Evolutionary conservation across 768 basidiomycete genomes (phyloP), one percentile per base, ranked within the genome.

Genomic region (Epithele typhae): DNA sequence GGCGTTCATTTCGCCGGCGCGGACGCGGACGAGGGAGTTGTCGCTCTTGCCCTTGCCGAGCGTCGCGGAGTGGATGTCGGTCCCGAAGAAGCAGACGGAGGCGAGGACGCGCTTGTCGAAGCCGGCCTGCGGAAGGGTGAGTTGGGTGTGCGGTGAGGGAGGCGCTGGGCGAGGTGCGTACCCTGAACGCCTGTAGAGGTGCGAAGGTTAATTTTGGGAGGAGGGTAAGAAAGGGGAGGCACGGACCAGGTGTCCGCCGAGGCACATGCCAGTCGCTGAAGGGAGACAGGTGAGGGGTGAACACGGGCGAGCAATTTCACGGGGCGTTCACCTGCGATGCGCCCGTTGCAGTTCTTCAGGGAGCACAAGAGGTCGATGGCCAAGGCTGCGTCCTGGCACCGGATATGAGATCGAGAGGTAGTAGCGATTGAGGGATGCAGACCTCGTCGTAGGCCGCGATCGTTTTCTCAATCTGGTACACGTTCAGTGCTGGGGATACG

Each of bases 51-150:
- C 87, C 59, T 83, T 85, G 5, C 94, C 93, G 18, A 97, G 81
- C 0, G 90, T 82, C 1, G 89, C 89, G 39, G 74, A 74, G 65
- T 98, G 95, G 37, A 98, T 81, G 62, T 95, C 93, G 14, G 95
- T 98, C 2, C 88, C 92, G 60, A 97, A 98, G 71, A 90, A 97
- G 68, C 93, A 96, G 34, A 95, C 88, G 0, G 89, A 76, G 1
- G 94, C 73, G 3, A 90, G 72, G 19, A 96, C 78, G 25, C 94
- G 81, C 5, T 76, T 70, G 62, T 98, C 87, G 60, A 97, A 93
- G 0, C 92, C 89, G 40, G 90, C 90, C 90, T 94, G 48, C 4
- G 23, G 41, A 22, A 8, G 22, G 34, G 18, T 32, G 1, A 35
- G 6, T 23, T 2, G 25, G 34, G 39, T 40, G 24, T 34, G 21